Percentiles rank a stretch among this genome's conserved stretches.
Conservation (phyloP, 129 eudicot species). For the Centella asiatica region DNA sequence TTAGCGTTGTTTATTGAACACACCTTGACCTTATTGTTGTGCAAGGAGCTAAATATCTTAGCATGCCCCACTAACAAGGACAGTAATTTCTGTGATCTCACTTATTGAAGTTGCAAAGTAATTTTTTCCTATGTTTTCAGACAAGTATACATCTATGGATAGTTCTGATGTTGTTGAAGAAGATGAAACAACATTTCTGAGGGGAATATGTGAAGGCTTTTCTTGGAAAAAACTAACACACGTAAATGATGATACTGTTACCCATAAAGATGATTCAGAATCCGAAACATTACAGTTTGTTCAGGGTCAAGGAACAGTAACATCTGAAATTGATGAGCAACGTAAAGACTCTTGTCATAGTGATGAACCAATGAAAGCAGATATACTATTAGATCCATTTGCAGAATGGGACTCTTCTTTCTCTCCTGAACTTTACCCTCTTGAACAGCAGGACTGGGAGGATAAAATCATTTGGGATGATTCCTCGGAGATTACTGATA, state of each 20-base stretch:
- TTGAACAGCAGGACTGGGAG: conserved; percentile 97
- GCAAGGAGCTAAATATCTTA: background rate
- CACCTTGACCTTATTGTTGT: background rate
- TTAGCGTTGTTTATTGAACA: background rate
- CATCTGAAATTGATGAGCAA: conserved; percentile 25
- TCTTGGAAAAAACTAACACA: conserved; percentile 29
- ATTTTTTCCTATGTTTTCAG: conserved; percentile 24
- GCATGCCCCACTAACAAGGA: background rate
- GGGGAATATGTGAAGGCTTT: conserved; percentile 42
- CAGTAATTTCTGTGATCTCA: background rate
- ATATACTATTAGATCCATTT: conserved; percentile 15
- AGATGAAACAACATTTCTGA: conserved; percentile 68
- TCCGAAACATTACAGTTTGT: conserved; percentile 20
- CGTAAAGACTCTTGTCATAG: conserved; percentile 41
- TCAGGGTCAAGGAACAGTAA: conserved; percentile 17
- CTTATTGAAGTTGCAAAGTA: background rate
- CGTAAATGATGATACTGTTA: conserved; percentile 29
- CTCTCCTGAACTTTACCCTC: conserved; percentile 43
- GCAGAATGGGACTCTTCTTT: conserved; percentile 19
- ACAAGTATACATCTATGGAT: conserved; percentile 53
- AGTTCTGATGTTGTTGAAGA: conserved; percentile 55
- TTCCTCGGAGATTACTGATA: conserved; percentile 45
- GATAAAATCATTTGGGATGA: conserved; percentile 64
- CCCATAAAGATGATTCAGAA: conserved; percentile 29
- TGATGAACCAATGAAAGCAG: conserved; percentile 47